These are phyloP conservation scores for Fusarium guadeloupense DNA, from an alignment of 2,329 filamentous ascomycete species.

Conservation along the genomic window DNA sequence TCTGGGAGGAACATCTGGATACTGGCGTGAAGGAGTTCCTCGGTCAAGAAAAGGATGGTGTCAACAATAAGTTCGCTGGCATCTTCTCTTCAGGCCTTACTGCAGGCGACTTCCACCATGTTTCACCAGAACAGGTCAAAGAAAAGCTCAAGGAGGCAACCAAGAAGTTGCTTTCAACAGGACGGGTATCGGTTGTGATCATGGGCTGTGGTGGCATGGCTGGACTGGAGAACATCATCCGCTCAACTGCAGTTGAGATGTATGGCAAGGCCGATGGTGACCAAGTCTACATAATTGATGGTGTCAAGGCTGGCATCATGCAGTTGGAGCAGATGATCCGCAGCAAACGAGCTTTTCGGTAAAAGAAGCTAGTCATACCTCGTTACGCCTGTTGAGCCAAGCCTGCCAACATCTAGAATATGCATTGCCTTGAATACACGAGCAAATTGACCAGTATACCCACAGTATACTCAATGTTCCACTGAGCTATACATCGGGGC, in stretches of 20 bases:
- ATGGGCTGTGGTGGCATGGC: conserved; percentile 94
- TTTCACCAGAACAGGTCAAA: conserved; percentile 70
- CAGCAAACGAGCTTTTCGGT: conserved; percentile 53
- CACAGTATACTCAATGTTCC: not conserved
- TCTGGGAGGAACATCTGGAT: conserved; percentile 79
- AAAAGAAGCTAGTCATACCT: conserved; percentile 5
- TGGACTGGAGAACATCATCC: conserved; percentile 80
- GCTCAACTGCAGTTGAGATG: conserved; percentile 71
- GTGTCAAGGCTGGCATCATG: conserved; percentile 75
- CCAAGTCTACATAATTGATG: conserved; percentile 77
- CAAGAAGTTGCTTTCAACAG: conserved; percentile 66
- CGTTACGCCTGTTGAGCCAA: conserved; percentile 10
- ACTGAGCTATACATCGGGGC: not conserved
- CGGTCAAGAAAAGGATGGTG: conserved; percentile 54
- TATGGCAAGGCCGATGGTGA: conserved; percentile 67
- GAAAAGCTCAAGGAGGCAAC: conserved; percentile 75
- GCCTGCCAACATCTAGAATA: conserved; percentile 2
- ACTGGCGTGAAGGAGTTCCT: conserved; percentile 72
- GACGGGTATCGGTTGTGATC: conserved; percentile 73
- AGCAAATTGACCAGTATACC: not conserved
- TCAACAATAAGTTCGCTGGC: conserved; percentile 71
- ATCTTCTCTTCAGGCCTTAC: conserved; percentile 84
- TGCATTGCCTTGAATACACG: conserved; percentile 2
- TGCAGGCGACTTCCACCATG: conserved; percentile 80
- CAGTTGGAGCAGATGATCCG: conserved; percentile 66